Percentiles rank a stretch among this genome's conserved stretches.
These are phyloP conservation scores for Piper betle DNA, from an alignment of 164 flowering plant genomes.

Conservation along the genomic window DNA sequence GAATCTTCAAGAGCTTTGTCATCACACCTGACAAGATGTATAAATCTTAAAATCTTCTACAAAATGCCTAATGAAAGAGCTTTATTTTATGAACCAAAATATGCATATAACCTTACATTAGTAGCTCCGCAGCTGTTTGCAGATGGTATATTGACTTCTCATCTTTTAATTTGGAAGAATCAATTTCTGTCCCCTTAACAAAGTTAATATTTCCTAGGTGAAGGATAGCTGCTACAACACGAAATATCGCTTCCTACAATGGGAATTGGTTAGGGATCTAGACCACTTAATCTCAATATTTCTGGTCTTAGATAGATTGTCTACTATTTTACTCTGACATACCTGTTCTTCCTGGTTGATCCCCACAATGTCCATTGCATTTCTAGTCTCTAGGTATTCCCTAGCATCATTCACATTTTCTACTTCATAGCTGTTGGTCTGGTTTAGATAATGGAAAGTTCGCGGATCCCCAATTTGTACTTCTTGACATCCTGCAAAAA, in stretches of 20 bases:
- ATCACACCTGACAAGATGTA: conserved; percentile 42
- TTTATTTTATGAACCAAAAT: neutral
- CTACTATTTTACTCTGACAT: neutral
- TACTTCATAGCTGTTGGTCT: conserved; percentile 61
- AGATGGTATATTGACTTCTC: conserved; percentile 59
- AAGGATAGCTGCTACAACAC: conserved; percentile 75
- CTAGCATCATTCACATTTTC: conserved; percentile 61
- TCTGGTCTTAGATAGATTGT: neutral
- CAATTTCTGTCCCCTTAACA: conserved; percentile 55
- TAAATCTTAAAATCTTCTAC: neutral
- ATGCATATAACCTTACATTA: conserved; percentile 31
- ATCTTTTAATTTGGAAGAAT: conserved; percentile 64
- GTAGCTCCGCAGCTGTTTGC: conserved; percentile 62
- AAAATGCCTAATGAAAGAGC: neutral
- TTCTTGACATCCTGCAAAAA: conserved; percentile 51
- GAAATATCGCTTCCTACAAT: conserved; percentile 66
- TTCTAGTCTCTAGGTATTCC: conserved; percentile 55
- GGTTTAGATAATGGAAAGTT: conserved; percentile 69
- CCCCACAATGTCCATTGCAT: conserved; percentile 85
- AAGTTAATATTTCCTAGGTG: conserved; percentile 77
- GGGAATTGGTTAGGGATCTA: neutral
- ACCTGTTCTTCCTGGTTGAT: conserved; percentile 79
- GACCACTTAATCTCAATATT: too few relatives aligned
- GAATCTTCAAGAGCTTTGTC: conserved; percentile 56
- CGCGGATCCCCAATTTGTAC: conserved; percentile 61